Evolutionary conservation across 2,329 filamentous ascomycete genomes (phyloP).

Genomic region (Microcyclospora pomicola): DNA sequence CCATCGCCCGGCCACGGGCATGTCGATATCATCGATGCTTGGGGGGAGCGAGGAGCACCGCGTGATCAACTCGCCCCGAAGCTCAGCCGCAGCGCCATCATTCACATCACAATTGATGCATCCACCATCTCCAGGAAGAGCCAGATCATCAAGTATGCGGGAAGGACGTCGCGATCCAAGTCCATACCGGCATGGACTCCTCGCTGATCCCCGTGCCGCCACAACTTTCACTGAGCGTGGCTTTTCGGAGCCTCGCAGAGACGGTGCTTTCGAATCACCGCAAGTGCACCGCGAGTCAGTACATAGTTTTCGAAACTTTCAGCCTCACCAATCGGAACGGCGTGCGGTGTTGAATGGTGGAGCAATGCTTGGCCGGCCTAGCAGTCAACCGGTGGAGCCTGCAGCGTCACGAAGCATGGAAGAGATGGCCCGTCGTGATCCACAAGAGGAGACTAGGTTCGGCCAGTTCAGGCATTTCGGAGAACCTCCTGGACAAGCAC

Average conservation of each 20-base stretch:
- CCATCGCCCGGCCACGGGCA: constrained; percentile 48
- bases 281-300: constrained; percentile 18
- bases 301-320: constrained; percentile 20
- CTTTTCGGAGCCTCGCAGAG: constrained; percentile 14
- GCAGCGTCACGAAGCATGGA: constrained; percentile 10
- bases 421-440: constrained; percentile 13
- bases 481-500: constrained; percentile 8
- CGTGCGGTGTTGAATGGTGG: constrained; percentile 11
- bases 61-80: constrained; percentile 18
- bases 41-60: constrained; percentile 29
- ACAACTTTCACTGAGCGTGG: constrained; percentile 12
- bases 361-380: constrained; percentile 17
- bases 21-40: constrained; percentile 63
- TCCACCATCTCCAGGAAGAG: constrained; percentile 32
- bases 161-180: constrained; percentile 16
- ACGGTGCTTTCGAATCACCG: constrained; percentile 20
- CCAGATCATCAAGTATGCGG: constrained; percentile 24
- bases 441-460: constrained; percentile 9
- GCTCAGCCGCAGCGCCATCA: constrained; percentile 15
- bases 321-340: constrained; percentile 11
- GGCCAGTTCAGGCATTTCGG: constrained; percentile 14
- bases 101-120: constrained; percentile 30
- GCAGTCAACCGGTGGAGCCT: constrained; percentile 21
- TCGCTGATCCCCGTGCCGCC: constrained; percentile 13
- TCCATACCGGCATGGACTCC: constrained; percentile 11